Evolutionary conservation across 2,329 filamentous ascomycete genomes (phyloP).

Genomic region (Diplodia mutila): DNA sequence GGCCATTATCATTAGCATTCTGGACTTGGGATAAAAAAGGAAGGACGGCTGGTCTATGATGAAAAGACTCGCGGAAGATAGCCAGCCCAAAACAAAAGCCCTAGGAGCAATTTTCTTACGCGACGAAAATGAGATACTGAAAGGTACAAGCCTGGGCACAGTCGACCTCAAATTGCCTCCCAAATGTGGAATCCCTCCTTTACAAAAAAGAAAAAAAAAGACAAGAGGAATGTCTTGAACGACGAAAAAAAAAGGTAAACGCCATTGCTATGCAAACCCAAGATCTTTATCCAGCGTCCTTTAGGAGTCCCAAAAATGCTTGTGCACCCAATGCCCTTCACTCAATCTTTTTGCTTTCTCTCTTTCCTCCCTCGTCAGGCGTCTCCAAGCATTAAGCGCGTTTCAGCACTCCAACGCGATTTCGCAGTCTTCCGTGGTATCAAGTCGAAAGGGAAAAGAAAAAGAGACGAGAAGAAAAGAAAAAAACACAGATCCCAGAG

Average conservation of each 20-base stretch:
- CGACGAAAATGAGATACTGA: background rate
- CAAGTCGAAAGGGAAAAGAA: background rate
- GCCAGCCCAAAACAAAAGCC: background rate
- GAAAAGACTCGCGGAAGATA: background rate
- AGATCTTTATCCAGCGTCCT: background rate
- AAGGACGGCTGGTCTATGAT: background rate
- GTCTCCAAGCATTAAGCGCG: background rate
- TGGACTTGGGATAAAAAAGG: background rate
- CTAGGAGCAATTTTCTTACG: background rate
- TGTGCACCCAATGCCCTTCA: background rate
- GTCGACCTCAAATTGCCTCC: background rate
- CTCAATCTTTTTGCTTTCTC: background rate
- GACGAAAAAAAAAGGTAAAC: background rate
- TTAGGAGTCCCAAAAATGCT: background rate
- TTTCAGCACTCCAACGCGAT: background rate
- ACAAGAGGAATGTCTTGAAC: too few species aligned
- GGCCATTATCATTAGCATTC: background rate
- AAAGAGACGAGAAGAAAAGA: background rate
- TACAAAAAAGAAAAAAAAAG: too few species aligned
- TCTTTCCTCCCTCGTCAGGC: background rate
- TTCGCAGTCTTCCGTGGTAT: background rate
- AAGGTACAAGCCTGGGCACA: background rate
- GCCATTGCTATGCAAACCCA: constrained; percentile 16
- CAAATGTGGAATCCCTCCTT: background rate
- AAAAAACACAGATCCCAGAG: background rate